phyloP scores from a whole-genome alignment of 2,329 filamentous ascomycete species.

The Ophiostoma tasmaniense region DNA sequence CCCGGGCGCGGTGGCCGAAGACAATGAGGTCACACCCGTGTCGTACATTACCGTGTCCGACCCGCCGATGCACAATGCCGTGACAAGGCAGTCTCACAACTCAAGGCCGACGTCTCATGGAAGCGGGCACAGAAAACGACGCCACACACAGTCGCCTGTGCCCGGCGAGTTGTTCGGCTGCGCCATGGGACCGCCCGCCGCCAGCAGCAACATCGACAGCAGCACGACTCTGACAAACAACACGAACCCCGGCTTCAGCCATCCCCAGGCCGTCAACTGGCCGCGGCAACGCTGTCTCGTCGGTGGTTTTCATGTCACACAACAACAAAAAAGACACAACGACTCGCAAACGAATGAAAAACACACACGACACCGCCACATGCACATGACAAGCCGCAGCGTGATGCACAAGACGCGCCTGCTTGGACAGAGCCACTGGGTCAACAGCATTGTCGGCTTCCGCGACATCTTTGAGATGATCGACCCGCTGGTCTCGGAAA shows the following conservation, averaged over 20 bases:
- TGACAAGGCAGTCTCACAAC: neutral
- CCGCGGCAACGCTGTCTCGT: neutral
- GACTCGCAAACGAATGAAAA: neutral
- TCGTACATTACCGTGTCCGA: neutral
- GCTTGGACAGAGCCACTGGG: conserved; percentile 51
- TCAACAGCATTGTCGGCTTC: conserved; percentile 27
- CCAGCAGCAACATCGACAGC: neutral
- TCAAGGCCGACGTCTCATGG: neutral
- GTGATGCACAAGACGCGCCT: conserved; percentile 41
- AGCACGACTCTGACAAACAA: neutral
- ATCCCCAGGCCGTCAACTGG: neutral
- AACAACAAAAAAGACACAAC: neutral
- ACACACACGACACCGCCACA: neutral
- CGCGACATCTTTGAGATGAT: conserved; percentile 16
- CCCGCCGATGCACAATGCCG: neutral
- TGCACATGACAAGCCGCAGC: conserved; percentile 16
- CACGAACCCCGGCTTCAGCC: neutral
- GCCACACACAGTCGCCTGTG: neutral
- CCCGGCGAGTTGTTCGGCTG: neutral
- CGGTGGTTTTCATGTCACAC: neutral
- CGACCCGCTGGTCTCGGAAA: conserved; percentile 26
- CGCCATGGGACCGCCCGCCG: neutral
- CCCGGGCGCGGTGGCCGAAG: neutral
- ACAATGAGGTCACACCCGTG: neutral
- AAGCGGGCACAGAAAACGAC: neutral